Evolutionary conservation across 139 green algal species (phyloP).

Genomic region (Chlamydomonas sp.): DNA sequence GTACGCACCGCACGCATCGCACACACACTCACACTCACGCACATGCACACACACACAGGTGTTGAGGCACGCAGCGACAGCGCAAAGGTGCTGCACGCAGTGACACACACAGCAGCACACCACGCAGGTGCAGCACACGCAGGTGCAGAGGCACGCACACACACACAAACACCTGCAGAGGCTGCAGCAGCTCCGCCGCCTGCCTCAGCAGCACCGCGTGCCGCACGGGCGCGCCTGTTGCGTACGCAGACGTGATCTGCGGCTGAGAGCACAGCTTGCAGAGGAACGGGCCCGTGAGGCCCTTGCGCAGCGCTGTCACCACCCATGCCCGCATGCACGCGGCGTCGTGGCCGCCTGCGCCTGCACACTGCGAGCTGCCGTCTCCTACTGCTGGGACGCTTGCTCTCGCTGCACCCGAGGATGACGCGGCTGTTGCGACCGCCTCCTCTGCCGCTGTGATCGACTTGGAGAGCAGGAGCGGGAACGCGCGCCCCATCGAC

Average conservation of each 20-base stretch:
- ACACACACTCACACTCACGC: background rate
- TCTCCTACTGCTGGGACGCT: background rate
- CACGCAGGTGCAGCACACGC: background rate
- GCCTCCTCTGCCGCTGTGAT: slow-evolving; percentile 1
- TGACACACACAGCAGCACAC: background rate
- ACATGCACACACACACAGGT: background rate
- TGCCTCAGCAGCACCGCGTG: background rate
- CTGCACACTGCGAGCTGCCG: background rate
- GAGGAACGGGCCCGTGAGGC: background rate
- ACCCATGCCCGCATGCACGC: background rate
- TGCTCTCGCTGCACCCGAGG: background rate
- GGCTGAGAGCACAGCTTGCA: slow-evolving; percentile 5
- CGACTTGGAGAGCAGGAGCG: background rate
- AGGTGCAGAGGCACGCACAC: background rate
- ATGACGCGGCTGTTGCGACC: background rate
- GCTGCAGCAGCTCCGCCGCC: background rate
- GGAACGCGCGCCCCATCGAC: slow-evolving; percentile 12
- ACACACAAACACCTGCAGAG: background rate
- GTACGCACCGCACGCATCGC: background rate
- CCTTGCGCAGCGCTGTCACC: background rate
- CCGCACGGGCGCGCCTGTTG: background rate
- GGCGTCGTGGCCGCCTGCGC: background rate
- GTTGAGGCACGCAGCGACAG: no score
- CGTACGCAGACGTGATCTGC: slow-evolving; percentile 4
- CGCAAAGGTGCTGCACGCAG: no score